Evolutionary conservation across 2,329 filamentous ascomycete species (phyloP).

Genomic region (Aspergillus bombycis): DNA sequence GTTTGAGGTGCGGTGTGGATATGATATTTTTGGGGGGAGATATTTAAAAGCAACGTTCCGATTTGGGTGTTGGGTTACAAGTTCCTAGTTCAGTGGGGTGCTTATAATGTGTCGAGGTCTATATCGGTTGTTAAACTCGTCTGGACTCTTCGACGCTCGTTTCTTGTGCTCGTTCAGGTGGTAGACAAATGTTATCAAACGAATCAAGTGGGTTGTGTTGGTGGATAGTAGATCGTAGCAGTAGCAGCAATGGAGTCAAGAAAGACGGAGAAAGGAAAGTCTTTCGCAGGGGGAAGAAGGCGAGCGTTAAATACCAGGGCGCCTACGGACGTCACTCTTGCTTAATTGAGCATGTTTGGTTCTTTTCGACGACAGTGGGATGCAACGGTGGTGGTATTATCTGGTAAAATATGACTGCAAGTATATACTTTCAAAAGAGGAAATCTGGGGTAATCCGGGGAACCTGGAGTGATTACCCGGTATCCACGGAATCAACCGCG

Average conservation of each 20-base stretch:
- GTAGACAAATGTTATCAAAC: constrained; percentile 1
- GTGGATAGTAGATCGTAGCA: not conserved
- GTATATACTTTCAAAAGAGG: not conserved
- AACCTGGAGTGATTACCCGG: not conserved
- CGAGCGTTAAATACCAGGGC: not conserved
- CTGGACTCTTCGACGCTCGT: not conserved
- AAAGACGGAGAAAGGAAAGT: not conserved
- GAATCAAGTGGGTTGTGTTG: not conserved
- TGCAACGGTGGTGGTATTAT: not conserved
- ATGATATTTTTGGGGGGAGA: not conserved
- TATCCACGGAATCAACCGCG: too few relatives aligned
- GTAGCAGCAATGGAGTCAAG: not conserved
- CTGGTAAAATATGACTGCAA: not conserved
- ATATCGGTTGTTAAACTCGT: not conserved
- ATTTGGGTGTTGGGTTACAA: not conserved
- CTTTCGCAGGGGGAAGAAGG: not conserved
- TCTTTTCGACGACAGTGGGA: not conserved
- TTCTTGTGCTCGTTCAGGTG: not conserved
- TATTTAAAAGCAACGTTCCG: constrained; percentile 1
- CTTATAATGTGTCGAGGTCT: not conserved
- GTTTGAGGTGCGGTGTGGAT: not conserved
- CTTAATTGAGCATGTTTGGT: not conserved
- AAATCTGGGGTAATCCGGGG: not conserved
- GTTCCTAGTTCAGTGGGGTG: not conserved
- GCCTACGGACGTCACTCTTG: not conserved